A percentile compares a stretch with the other conserved stretches of the same genome.
phyloP scores from a whole-genome alignment of 805 yeast species.

The Teunomyces cretensis region DNA sequence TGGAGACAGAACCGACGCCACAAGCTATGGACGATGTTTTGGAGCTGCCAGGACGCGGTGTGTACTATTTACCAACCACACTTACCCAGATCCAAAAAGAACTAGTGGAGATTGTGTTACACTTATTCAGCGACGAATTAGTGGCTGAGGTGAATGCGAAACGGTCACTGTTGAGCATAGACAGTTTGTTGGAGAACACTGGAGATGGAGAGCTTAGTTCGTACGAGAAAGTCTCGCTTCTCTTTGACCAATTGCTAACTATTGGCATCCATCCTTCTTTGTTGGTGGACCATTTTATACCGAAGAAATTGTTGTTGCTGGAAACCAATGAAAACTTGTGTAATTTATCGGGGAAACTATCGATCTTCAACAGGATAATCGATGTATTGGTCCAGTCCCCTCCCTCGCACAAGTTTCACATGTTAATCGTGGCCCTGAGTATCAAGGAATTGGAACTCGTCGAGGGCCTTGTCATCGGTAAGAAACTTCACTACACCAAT shows the following conservation, averaged over 20 bases:
- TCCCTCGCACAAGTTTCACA: conserved; percentile 14
- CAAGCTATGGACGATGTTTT: background rate
- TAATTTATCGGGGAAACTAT: conserved; percentile 59
- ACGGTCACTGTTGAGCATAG: conserved; percentile 34
- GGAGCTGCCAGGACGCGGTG: conserved; percentile 21
- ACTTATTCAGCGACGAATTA: conserved; percentile 28
- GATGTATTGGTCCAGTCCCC: conserved; percentile 22
- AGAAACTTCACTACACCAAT: conserved; percentile 61
- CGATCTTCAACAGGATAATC: conserved; percentile 50
- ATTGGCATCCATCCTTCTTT: conserved; percentile 67
- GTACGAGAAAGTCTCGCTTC: conserved; percentile 39
- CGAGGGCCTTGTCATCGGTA: conserved; percentile 78
- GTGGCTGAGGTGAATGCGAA: conserved; percentile 20
- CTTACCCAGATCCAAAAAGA: conserved; percentile 35
- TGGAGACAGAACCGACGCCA: background rate
- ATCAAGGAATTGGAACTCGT: conserved; percentile 73
- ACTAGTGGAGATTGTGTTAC: conserved; percentile 31
- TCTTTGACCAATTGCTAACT: conserved; percentile 47
- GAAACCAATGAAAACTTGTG: conserved; percentile 58
- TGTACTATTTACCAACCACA: conserved; percentile 36
- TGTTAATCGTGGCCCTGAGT: conserved; percentile 54
- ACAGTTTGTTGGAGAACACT: conserved; percentile 29
- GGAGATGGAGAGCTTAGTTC: background rate
- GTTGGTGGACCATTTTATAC: conserved; percentile 75
- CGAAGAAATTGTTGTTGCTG: conserved; percentile 64